Base-by-base conservation (phyloP, 2,329 filamentous ascomycete genomes). In the Beauveria australis region DNA sequence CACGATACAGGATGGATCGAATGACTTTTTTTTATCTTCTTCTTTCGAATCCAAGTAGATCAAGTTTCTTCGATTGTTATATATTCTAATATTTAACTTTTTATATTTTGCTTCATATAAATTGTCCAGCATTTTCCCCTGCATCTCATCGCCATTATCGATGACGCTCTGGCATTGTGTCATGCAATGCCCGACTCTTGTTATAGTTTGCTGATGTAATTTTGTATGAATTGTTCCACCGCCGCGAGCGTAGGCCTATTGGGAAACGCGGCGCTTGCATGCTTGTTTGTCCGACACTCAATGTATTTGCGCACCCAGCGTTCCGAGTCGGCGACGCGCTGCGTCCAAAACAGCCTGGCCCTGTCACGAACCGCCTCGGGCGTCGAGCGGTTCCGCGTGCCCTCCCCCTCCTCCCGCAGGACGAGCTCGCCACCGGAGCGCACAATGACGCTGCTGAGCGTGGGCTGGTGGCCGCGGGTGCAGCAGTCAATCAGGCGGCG, bases 401-500 rank as follows among this genome's bases (percentile, higher is more conserved):
- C 30, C 30, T 12, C 10, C 16, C 66, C 66, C 48, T 71, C 68
- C 1, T 69, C 71, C 12, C 75, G 72, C 55, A 83, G 68, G 1
- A 81, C 73, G 6, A 84, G 72, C 61, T 73, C 74, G 65, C 78
- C 78, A 1, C 75, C 73, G 57, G 73, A 72, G 41, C 81, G 74
- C 28, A 76, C 72, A 40, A 84, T 73, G 54, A 74, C 64, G 47
- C 68, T 75, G 65, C 76, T 78, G 57, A 84, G 71, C 7, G 75
- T 75, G 1, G 70, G 66, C 51, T 78, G 74, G 56, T 78, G 74
- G 19, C 81, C 81, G 18, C 72, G 69, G 1, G 82, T 84, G 65
- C 81, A 85, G 24, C 73, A 71, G 63, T 81, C 76, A 59, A 85
- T 81, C 49, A 84, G 74, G 7, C 66, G 65, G 33, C 77, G 73